These are phyloP conservation scores for Nidula microcarpa DNA, from an alignment of 768 basidiomycete genomes.

Conservation along the genomic window DNA sequence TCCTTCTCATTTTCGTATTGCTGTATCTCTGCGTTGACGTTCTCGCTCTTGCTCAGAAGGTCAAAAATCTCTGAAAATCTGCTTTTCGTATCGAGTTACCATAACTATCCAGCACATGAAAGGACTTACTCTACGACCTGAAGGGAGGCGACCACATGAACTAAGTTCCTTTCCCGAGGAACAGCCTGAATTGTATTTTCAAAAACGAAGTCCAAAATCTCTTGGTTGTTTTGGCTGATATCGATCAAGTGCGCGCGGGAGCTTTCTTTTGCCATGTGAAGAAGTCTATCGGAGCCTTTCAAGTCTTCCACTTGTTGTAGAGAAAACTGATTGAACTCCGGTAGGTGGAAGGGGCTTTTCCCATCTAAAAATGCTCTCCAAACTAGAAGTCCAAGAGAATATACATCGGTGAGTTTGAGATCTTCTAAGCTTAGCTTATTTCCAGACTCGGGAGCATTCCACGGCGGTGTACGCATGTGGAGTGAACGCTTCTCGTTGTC, in stretches of 20 bases:
- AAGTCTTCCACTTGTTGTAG: neutral
- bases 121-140: neutral
- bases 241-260: neutral
- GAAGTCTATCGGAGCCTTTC: neutral
- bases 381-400: neutral
- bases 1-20: neutral
- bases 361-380: neutral
- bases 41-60: neutral
- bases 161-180: neutral
- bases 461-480: neutral
- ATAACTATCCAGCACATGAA: neutral
- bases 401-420: neutral
- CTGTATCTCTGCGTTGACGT: neutral
- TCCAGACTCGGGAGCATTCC: neutral
- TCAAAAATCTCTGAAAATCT: neutral
- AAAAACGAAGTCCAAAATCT: neutral
- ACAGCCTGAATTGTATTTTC: neutral
- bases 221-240: neutral
- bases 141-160: neutral
- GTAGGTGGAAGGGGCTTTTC: neutral
- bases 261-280: neutral
- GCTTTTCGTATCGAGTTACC: neutral
- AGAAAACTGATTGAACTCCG: neutral
- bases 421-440: neutral
- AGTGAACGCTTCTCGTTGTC: neutral